Evolutionary conservation across 352 stramenopile species (phyloP).

Genomic region (Salisapilia sapeloensis): DNA sequence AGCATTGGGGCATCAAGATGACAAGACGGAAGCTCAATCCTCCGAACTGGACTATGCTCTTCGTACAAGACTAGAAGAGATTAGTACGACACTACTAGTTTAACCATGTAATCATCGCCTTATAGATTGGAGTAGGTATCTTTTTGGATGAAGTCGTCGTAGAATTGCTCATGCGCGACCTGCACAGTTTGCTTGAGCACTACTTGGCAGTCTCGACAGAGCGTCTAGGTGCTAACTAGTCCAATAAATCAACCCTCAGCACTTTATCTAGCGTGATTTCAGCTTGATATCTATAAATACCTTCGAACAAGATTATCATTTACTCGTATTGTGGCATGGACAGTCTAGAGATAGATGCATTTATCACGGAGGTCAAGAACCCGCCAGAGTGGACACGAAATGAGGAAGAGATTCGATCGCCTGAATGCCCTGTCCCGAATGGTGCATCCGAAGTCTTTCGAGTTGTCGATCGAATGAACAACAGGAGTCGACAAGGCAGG

Average conservation of each 20-base stretch:
- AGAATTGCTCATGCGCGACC: conserved; percentile 58
- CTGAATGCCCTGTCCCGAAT: too few species aligned
- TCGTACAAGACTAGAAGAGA: conserved; percentile 24
- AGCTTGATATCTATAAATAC: too few species aligned
- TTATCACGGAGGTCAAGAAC: too few species aligned
- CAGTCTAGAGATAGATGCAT: too few species aligned
- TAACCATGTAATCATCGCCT: not conserved
- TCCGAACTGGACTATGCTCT: conserved; percentile 8
- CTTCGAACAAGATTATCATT: too few species aligned
- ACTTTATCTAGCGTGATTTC: too few species aligned
- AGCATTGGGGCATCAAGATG: conserved; percentile 4
- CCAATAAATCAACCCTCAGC: too few species aligned
- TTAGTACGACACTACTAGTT: conserved; percentile 15
- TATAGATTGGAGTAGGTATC: conserved; percentile 13
- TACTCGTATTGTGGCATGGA: too few species aligned
- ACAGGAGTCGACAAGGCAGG: conserved; percentile 28
- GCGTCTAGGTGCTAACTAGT: conserved; percentile 5
- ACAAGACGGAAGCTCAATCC: conserved; percentile 3
- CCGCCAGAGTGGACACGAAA: too few species aligned
- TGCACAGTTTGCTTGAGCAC: conserved; percentile 41
- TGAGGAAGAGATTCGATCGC: too few species aligned
- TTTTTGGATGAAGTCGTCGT: conserved; percentile 71
- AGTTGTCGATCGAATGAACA: conserved; percentile 25
- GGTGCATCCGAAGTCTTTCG: conserved; percentile 22
- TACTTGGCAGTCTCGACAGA: conserved; percentile 27